Conservation (phyloP, 176 grass and related monocot genomes). For the Zea luxurians region DNA sequence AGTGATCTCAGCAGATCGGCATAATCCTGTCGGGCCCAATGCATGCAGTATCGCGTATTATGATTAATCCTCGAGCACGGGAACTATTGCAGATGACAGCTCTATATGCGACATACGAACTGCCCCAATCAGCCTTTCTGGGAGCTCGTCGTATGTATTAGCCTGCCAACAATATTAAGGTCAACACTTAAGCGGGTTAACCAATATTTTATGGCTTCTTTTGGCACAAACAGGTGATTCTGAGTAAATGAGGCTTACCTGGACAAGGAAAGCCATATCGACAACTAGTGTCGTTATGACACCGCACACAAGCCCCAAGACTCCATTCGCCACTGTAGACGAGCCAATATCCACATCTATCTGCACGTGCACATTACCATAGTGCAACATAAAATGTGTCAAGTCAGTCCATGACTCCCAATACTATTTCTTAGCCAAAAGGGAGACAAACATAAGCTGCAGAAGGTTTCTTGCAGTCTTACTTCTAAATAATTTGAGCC, state of each 20-base stretch:
- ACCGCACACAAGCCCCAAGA: conserved; percentile 83
- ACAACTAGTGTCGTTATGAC: conserved; percentile 93
- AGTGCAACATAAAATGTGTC: conserved; percentile 26
- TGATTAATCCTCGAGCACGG: conserved; percentile 56
- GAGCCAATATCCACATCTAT: conserved; percentile 98
- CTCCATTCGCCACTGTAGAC: conserved; percentile 96
- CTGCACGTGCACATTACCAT: conserved; percentile 44
- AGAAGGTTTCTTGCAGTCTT: conserved; percentile 18
- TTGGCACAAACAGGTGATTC: not conserved
- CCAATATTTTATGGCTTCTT: not conserved
- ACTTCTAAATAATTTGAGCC: conserved; percentile 90
- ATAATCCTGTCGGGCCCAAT: not conserved
- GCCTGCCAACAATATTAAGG: conserved; percentile 40
- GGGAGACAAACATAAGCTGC: not conserved
- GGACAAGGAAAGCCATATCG: conserved; percentile 98
- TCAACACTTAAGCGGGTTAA: not conserved
- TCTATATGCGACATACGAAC: conserved; percentile 89
- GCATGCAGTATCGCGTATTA: not conserved
- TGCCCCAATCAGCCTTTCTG: conserved; percentile 88
- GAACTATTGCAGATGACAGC: conserved; percentile 72
- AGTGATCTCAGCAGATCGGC: conserved; percentile 8
- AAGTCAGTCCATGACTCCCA: not conserved
- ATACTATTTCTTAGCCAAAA: not conserved
- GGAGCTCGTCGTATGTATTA: conserved; percentile 77
- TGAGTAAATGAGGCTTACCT: conserved; percentile 50